Conservation (phyloP, 371 early-diverging fungal species). For the Syncephalis fuscata region DNA sequence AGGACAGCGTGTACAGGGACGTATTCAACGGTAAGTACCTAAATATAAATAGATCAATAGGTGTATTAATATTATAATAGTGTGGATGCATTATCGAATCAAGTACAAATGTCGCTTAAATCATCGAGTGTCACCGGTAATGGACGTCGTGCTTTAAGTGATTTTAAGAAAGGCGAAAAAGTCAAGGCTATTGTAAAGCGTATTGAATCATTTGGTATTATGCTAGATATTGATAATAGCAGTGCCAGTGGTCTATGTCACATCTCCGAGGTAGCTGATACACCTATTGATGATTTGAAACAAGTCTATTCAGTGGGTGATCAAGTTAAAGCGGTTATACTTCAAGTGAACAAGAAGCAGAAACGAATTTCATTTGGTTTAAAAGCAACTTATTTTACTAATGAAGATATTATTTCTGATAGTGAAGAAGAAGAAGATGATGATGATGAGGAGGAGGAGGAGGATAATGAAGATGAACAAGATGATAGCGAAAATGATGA, state of each 20-base stretch:
- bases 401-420: conserved; percentile 20
- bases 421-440: conserved; percentile 16
- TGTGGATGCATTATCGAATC: conserved; percentile 32
- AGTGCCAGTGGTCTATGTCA: conserved; percentile 62
- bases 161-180: conserved; percentile 37
- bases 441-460: conserved; percentile 21
- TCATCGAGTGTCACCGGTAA: no score
- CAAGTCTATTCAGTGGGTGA: conserved; percentile 47
- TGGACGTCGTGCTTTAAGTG: conserved; percentile 3
- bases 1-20: conserved; percentile 65
- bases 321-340: conserved; percentile 54
- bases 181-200: conserved; percentile 46
- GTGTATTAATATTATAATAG: conserved; percentile 10
- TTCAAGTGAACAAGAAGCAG: conserved; percentile 35
- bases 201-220: conserved; percentile 47
- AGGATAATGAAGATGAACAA: conserved; percentile 16
- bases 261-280: conserved; percentile 75
- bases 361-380: conserved; percentile 49
- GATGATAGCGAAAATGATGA: conserved; percentile 17
- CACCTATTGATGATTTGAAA: conserved; percentile 69
- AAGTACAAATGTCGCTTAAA: conserved; percentile 39
- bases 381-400: conserved; percentile 60
- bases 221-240: conserved; percentile 46
- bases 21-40: conserved; percentile 16
- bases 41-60: conserved; percentile 15